Evolutionary conservation across 768 basidiomycete species (phyloP).

Genomic region (Botryobasidium botryosum): DNA sequence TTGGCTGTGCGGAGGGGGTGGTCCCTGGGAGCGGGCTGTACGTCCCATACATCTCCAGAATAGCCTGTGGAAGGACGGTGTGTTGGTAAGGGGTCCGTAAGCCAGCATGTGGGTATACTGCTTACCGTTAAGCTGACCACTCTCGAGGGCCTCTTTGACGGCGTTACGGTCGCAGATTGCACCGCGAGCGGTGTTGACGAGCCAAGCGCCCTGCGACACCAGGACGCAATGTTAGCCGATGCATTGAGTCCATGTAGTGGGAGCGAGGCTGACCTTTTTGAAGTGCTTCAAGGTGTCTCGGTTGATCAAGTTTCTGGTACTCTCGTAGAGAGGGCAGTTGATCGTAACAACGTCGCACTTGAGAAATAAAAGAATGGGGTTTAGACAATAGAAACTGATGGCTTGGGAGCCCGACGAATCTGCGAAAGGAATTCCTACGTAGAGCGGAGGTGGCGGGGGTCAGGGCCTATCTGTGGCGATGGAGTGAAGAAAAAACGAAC

Average conservation of each 20-base stretch:
- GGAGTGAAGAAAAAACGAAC: conserved; percentile 18
- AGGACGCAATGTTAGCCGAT: conserved; percentile 23
- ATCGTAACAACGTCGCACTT: conserved; percentile 72
- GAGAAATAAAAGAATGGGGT: conserved; percentile 17
- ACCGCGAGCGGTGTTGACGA: conserved; percentile 86
- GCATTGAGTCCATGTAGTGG: no score
- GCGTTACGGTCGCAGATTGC: conserved; percentile 79
- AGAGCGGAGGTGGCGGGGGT: no score
- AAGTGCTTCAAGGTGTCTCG: conserved; percentile 68
- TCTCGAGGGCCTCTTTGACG: conserved; percentile 56
- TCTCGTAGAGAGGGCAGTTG: conserved; percentile 79
- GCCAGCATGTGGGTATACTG: no score
- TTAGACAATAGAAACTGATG: no score
- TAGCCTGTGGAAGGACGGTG: conserved; percentile 15
- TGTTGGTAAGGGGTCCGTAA: not conserved
- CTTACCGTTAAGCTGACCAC: conserved; percentile 37
- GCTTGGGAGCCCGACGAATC: no score
- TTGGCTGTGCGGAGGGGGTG: conserved; percentile 75
- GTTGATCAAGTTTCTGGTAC: conserved; percentile 65
- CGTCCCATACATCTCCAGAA: conserved; percentile 61
- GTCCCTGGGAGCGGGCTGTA: conserved; percentile 73
- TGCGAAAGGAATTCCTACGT: no score
- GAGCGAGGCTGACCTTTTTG: no score
- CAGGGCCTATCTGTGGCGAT: no score
- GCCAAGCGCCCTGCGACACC: conserved; percentile 76